These are phyloP conservation scores for Globisporangium alternatum DNA, from an alignment of 352 stramenopile species.

Conservation along the genomic window DNA sequence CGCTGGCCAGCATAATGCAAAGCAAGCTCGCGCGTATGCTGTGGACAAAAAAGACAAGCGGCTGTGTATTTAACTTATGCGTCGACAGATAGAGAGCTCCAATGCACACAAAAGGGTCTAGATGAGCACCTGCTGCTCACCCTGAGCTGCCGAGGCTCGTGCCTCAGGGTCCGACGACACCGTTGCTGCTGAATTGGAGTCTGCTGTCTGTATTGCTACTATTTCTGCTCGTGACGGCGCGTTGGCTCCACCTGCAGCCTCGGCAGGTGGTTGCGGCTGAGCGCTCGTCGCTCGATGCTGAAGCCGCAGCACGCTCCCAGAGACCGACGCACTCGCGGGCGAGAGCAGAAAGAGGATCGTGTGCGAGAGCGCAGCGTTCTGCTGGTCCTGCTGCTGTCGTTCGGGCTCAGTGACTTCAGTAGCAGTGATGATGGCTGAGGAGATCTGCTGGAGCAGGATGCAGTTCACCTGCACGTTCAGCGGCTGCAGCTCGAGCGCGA, in stretches of 20 bases:
- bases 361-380: conserved; percentile 37
- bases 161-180: conserved; percentile 1
- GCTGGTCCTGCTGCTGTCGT: conserved; percentile 7
- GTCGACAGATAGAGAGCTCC: not conserved
- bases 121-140: conserved; percentile 5
- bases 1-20: too few species aligned
- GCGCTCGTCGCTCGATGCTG: conserved; percentile 17
- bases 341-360: conserved; percentile 65
- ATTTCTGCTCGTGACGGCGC: not conserved
- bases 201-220: not conserved
- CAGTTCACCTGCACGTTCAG: conserved; percentile 56
- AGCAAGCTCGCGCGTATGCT: too few species aligned
- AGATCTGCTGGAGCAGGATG: conserved; percentile 33
- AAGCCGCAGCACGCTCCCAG: conserved; percentile 54
- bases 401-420: not conserved
- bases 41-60: not conserved
- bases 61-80: conserved; percentile 12
- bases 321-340: conserved; percentile 40
- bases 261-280: not conserved
- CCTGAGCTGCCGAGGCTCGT: conserved; percentile 10
- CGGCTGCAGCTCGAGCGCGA: conserved; percentile 36
- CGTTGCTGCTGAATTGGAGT: not conserved
- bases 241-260: not conserved
- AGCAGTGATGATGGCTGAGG: not conserved
- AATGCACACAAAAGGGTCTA: not conserved